Evolutionary conservation across 345 rosid species (phyloP).

Genomic region (Populus deltoides): DNA sequence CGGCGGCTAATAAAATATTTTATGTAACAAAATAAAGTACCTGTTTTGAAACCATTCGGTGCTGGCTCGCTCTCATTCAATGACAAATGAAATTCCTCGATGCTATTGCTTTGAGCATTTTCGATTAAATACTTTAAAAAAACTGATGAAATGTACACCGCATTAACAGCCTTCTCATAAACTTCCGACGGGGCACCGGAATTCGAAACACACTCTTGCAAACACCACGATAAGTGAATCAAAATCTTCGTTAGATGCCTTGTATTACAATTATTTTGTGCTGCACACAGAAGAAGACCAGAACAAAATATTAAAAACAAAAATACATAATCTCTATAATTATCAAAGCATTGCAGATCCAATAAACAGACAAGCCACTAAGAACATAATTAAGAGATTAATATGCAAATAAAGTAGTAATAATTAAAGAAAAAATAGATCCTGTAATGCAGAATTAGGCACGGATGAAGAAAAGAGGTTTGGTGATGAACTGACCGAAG

Average conservation of each 20-base stretch:
- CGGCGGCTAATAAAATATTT: neutral
- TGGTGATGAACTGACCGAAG: conserved; percentile 49
- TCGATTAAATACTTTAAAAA: conserved; percentile 76
- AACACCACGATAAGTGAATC: conserved; percentile 75
- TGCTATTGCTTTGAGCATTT: conserved; percentile 45
- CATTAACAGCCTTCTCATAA: conserved; percentile 68
- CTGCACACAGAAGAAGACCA: conserved; percentile 36
- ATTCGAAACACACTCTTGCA: conserved; percentile 63
- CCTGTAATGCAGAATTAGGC: neutral
- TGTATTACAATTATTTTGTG: conserved; percentile 64
- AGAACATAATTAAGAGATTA: neutral
- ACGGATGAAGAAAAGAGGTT: neutral
- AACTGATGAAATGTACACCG: conserved; percentile 69
- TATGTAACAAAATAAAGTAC: conserved; percentile 30
- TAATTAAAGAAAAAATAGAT: neutral
- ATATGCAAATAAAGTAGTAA: neutral
- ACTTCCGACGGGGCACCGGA: conserved; percentile 42
- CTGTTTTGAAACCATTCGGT: conserved; percentile 50
- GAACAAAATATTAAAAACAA: neutral
- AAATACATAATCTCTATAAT: neutral
- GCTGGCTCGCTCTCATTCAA: conserved; percentile 63
- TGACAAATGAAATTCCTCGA: conserved; percentile 58
- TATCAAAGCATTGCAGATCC: neutral
- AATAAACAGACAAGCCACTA: neutral
- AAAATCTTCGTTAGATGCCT: conserved; percentile 86